phyloP scores from a whole-genome alignment of 2,329 filamentous ascomycete genomes.

The Tolypocladium cylindrosporum region DNA sequence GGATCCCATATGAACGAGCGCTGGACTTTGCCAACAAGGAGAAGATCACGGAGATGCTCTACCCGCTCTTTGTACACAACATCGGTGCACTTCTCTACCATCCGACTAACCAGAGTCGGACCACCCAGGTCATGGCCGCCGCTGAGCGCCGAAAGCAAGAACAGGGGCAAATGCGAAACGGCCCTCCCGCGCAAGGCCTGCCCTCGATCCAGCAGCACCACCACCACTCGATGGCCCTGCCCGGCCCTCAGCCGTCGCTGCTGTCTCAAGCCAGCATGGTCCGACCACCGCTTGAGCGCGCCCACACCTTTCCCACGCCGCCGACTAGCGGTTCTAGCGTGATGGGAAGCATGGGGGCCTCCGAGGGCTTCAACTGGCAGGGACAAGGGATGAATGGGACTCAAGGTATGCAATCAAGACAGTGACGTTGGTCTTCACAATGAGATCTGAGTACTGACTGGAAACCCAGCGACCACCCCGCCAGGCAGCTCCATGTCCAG shows the following conservation, averaged over 20 bases:
- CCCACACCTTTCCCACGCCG: conserved; percentile 89
- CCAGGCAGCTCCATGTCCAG: conserved; percentile 67
- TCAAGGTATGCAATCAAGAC: conserved; percentile 52
- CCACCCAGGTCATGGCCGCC: conserved; percentile 79
- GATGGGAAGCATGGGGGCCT: conserved; percentile 61
- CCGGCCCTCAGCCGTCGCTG: conserved; percentile 42
- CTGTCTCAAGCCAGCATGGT: conserved; percentile 61
- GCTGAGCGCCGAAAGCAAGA: conserved; percentile 69
- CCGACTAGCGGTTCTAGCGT: conserved; percentile 88
- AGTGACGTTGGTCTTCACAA: neutral
- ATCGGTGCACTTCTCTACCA: conserved; percentile 91
- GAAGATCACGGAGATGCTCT: conserved; percentile 92
- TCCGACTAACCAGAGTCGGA: conserved; percentile 75
- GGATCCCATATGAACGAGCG: conserved; percentile 97
- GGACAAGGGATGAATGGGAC: conserved; percentile 50
- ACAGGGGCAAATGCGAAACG: conserved; percentile 52
- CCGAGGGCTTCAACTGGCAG: conserved; percentile 74
- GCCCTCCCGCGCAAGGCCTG: conserved; percentile 37
- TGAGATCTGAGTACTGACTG: conserved; percentile 60
- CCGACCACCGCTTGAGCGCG: conserved; percentile 70
- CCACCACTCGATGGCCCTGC: conserved; percentile 51
- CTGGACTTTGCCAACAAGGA: conserved; percentile 99
- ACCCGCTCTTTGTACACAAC: conserved; percentile 95
- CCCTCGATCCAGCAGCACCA: conserved; percentile 62
- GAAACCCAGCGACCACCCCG: conserved; percentile 66